Percentiles rank a stretch among this genome's conserved stretches.
Evolutionary conservation across 768 basidiomycete genomes (phyloP).

Genomic region (Myochromella boudieri): DNA sequence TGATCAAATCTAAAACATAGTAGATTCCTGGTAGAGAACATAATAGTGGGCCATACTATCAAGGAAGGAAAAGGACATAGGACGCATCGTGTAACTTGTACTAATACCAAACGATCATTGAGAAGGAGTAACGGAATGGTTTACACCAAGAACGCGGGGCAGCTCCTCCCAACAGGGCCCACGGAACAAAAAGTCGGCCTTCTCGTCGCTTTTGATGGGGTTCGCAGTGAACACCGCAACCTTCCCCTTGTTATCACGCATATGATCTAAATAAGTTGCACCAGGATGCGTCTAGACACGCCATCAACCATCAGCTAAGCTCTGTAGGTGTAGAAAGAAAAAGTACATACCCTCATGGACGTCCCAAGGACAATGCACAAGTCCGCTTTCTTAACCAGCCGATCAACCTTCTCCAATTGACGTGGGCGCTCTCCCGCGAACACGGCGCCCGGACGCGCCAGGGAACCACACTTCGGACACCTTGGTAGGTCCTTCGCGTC

Average conservation of each 20-base stretch:
- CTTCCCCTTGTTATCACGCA: conserved; percentile 28
- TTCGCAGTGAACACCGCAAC: conserved; percentile 40
- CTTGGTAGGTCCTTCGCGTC: conserved; percentile 26
- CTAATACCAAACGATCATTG: too few relatives aligned
- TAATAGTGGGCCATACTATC: too few relatives aligned
- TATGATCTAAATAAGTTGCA: conserved; percentile 20
- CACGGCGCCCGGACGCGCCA: conserved; percentile 37
- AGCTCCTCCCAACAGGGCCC: conserved; percentile 11
- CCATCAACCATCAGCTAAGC: too few relatives aligned
- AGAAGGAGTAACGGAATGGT: too few relatives aligned
- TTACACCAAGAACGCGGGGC: conserved; percentile 1
- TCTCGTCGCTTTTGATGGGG: conserved; percentile 17
- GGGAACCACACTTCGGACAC: conserved; percentile 27
- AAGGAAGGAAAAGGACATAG: too few relatives aligned
- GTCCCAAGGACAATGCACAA: conserved; percentile 39
- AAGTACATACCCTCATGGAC: conserved; percentile 16
- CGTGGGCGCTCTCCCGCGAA: conserved; percentile 40
- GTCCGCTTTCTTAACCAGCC: conserved; percentile 27
- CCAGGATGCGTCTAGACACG: conserved; percentile 30
- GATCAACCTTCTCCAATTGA: conserved; percentile 26
- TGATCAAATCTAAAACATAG: conserved; percentile 63
- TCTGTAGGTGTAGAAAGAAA: background rate
- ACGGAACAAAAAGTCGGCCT: conserved; percentile 32
- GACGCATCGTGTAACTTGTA: too few relatives aligned
- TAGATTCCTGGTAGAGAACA: conserved; percentile 2